phyloP scores from a whole-genome alignment of 345 rosid species.

The Euphorbia tirucalli region DNA sequence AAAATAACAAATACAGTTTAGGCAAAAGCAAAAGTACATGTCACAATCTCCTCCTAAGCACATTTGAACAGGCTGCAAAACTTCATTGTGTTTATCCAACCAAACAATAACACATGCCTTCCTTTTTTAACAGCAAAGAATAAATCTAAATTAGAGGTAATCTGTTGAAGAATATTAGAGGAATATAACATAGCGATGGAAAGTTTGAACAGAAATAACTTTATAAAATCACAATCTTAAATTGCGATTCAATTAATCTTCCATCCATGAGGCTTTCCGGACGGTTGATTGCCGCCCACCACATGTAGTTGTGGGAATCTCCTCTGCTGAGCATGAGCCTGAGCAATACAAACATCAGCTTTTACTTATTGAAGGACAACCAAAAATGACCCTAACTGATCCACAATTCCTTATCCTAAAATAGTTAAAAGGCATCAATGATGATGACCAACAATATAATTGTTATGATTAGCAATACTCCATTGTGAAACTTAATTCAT shows the following conservation, averaged over 20 bases:
- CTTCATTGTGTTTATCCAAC: background rate
- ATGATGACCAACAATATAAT: background rate
- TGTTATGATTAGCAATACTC: background rate
- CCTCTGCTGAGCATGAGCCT: constrained; percentile 24
- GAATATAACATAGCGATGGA: background rate
- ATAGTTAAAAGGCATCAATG: background rate
- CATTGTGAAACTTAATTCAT: background rate
- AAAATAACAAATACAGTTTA: background rate
- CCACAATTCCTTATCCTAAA: constrained; percentile 14
- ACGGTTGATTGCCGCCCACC: constrained; percentile 20
- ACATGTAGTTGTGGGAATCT: constrained; percentile 27
- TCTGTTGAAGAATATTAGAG: background rate
- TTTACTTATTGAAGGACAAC: constrained; percentile 15
- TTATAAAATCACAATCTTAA: constrained; percentile 6
- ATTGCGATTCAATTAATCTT: constrained; percentile 17
- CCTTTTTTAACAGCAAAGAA: background rate
- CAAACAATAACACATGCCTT: background rate
- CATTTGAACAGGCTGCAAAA: constrained; percentile 2
- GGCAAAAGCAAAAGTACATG: background rate
- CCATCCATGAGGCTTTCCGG: constrained; percentile 27
- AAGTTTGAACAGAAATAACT: constrained; percentile 6
- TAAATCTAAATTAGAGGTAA: background rate
- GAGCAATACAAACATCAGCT: constrained; percentile 27
- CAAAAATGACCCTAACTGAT: constrained; percentile 9
- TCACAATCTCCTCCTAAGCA: background rate